Evolutionary conservation across 805 yeast genomes (phyloP).

Genomic region (Hanseniaspora vineae): DNA sequence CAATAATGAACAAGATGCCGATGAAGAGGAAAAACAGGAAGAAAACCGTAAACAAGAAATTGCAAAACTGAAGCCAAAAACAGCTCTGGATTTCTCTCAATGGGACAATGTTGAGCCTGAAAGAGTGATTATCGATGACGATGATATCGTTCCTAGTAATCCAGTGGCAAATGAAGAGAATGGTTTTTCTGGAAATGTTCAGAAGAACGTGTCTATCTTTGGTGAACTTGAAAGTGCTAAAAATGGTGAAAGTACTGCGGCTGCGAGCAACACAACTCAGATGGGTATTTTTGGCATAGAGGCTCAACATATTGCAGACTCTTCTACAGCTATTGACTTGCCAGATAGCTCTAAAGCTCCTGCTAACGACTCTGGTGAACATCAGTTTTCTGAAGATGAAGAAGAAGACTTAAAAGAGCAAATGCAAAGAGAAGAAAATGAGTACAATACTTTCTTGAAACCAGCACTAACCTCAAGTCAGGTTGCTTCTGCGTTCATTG

Average conservation of each 20-base stretch:
- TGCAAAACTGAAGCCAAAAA: constrained; percentile 9
- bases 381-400: constrained; percentile 66
- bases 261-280: background rate
- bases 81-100: background rate
- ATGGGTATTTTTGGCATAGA: background rate
- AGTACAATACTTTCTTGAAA: constrained; percentile 50
- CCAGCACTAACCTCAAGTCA: constrained; percentile 21
- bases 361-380: constrained; percentile 7
- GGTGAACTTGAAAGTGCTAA: too few species aligned
- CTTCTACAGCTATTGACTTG: background rate
- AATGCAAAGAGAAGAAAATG: constrained; percentile 56
- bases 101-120: background rate
- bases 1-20: constrained; percentile 2
- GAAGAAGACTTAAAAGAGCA: constrained; percentile 54
- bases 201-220: too few species aligned
- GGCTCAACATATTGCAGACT: background rate
- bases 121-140: background rate
- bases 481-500: constrained; percentile 16
- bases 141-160: background rate
- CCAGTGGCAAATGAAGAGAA: background rate
- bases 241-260: too few species aligned
- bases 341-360: background rate
- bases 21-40: constrained; percentile 13
- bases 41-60: constrained; percentile 17
- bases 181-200: background rate